Evolutionary conservation across 208 protist species (phyloP), one percentile per base, ranked within the genome.

Genomic region (Acanthamoeba sp.): DNA sequence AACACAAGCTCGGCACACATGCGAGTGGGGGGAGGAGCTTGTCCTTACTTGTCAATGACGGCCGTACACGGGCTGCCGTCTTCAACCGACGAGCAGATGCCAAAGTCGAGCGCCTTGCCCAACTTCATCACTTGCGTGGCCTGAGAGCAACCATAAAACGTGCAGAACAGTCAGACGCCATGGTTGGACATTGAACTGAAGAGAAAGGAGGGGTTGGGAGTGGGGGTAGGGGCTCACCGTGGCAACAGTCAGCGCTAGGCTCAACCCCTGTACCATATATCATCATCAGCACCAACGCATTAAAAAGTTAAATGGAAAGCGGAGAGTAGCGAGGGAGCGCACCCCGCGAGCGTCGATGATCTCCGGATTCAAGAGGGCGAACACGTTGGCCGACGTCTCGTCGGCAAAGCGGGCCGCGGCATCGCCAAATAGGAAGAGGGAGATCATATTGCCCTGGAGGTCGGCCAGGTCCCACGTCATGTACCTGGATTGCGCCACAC

Each of bases 31-130:
- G 36, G 36, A 34, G 0, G 20, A 38, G 12, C n/a, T n/a, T n/a
- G n/a, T n/a, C n/a, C n/a, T n/a, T 85, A 85, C 76, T 2, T 85
- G 48, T 85, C 76, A n/a, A 85, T 57, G 20, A 85, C 32, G 76
- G 76, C 76, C 10, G 45, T 34, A 45, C 76, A 85, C 5, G 76
- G 76, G 0, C 59, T n/a, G 48, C 76, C 76, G 7, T 59, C 32
- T 10, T 85, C 76, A 22, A 57, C 32, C 16, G 76, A 7, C 38
- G 76, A 85, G 45, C 76, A 85, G 27, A 85, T 57, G 38, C 76
- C 76, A 85, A 85, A 85, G 45, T 85, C 76, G 45, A 57, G 0
- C n/a, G 76, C 38, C 45, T 85, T 85, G 38, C 76, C 76, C n/a
- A 57, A 27, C 76, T 59, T 85, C 76, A 85, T 50, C 27, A 85